phyloP scores from a whole-genome alignment of 371 early-diverging fungal genomes.

The Dichotomocladium elegans region DNA sequence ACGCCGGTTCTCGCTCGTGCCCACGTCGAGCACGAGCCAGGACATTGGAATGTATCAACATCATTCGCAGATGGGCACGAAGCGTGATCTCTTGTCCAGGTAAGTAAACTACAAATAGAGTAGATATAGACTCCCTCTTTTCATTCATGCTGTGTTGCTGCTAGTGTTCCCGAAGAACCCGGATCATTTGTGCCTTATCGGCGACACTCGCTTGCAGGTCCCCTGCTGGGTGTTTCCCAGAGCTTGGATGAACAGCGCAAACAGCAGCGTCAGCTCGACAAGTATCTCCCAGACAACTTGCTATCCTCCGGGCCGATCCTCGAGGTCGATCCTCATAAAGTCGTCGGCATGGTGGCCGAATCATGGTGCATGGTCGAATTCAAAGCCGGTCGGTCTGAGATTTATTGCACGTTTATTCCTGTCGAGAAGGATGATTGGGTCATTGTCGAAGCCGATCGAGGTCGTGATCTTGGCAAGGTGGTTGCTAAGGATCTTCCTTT shows the following conservation, averaged over 20 bases:
- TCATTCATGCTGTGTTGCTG: too few species aligned
- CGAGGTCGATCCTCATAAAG: conserved; percentile 3
- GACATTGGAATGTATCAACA: conserved; percentile 7
- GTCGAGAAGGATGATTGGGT: conserved; percentile 45
- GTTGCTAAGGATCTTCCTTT: conserved; percentile 62
- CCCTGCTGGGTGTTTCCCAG: conserved; percentile 11
- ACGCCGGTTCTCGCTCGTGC: conserved; percentile 18
- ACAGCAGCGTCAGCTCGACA: conserved; percentile 5
- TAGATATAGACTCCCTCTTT: not conserved
- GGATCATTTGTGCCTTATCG: conserved; percentile 15
- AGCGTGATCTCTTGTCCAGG: conserved; percentile 21
- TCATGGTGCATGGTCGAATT: conserved; percentile 64
- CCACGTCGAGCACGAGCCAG: conserved; percentile 6
- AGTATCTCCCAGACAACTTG: conserved; percentile 8
- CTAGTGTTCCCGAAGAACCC: conserved; percentile 25
- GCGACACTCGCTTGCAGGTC: conserved; percentile 23
- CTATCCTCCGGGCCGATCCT: conserved; percentile 11
- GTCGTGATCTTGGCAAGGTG: conserved; percentile 90
- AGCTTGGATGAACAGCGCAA: conserved; percentile 6
- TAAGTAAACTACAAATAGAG: not conserved
- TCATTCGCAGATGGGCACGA: too few species aligned
- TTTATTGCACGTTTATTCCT: conserved; percentile 40
- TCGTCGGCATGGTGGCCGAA: not conserved
- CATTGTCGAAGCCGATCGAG: conserved; percentile 96
- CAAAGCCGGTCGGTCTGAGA: conserved; percentile 78